Conservation (phyloP, 148 eudicot species). For the Silene latifolia region DNA sequence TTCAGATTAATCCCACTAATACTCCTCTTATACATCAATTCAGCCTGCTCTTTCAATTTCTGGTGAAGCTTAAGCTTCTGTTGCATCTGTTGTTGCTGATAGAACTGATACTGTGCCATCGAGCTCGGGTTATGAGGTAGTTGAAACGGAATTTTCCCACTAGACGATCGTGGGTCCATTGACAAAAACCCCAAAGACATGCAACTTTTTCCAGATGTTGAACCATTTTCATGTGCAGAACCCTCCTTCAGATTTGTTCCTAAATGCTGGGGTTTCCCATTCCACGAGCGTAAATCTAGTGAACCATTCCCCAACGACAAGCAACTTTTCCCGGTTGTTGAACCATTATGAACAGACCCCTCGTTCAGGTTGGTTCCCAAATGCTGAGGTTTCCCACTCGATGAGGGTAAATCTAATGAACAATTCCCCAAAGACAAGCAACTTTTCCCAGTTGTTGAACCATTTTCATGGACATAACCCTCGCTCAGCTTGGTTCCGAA, state of each 20-base stretch:
- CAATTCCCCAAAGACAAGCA: constrained; percentile 17
- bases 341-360: too few relatives aligned
- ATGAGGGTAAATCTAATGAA: constrained; percentile 30
- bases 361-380: not conserved
- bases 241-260: not conserved
- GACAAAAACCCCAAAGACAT: not conserved
- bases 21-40: constrained; percentile 49
- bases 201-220: too few relatives aligned
- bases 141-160: constrained; percentile 28
- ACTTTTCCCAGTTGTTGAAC: constrained; percentile 4
- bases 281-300: too few relatives aligned
- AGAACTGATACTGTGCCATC: constrained; percentile 28
- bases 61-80: constrained; percentile 43
- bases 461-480: not conserved
- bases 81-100: constrained; percentile 43
- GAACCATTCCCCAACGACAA: too few relatives aligned
- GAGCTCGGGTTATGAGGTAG: constrained; percentile 38
- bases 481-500: not conserved
- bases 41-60: constrained; percentile 58
- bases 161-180: not conserved
- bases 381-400: constrained; percentile 32
- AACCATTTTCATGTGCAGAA: not conserved
- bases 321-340: too few relatives aligned
- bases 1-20: constrained; percentile 67
- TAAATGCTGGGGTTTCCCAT: too few relatives aligned